Conservation (phyloP, 768 basidiomycete genomes). For the Atractiella rhizophila region DNA sequence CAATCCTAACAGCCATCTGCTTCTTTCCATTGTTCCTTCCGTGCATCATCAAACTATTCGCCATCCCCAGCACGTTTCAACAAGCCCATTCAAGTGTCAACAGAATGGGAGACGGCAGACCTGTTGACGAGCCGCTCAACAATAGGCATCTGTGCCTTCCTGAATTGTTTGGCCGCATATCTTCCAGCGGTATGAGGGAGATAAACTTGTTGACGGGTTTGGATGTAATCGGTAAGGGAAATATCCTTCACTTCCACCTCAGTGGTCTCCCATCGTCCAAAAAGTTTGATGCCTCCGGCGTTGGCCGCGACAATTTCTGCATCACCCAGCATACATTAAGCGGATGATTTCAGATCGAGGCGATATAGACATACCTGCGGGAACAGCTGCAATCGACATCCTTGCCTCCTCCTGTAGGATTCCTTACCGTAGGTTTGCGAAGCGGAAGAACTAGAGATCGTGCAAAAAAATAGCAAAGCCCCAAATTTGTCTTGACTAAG, state of each 20-base stretch:
- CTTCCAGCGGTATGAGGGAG: slow-evolving; percentile 96
- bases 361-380: too few species aligned
- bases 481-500: too few species aligned
- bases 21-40: slow-evolving; percentile 99
- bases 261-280: slow-evolving; percentile 73
- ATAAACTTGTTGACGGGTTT: slow-evolving; percentile 83
- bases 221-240: slow-evolving; percentile 96
- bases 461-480: too few species aligned
- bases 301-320: too few species aligned
- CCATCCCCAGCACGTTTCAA: background rate
- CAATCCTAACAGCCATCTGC: slow-evolving; percentile 93
- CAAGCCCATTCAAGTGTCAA: background rate
- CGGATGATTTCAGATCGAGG: too few species aligned
- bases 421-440: too few species aligned
- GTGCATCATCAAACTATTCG: slow-evolving; percentile 89
- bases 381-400: too few species aligned
- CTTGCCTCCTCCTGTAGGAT: too few species aligned
- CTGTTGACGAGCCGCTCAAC: slow-evolving; percentile 96
- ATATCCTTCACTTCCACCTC: slow-evolving; percentile 99
- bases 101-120: slow-evolving; percentile 25
- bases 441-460: too few species aligned
- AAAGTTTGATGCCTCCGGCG: slow-evolving; percentile 50
- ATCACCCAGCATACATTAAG: too few species aligned
- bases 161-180: slow-evolving; percentile 99
- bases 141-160: slow-evolving; percentile 99